phyloP scores from a whole-genome alignment of 2,329 filamentous ascomycete species.

The Zymoseptoria tritici region DNA sequence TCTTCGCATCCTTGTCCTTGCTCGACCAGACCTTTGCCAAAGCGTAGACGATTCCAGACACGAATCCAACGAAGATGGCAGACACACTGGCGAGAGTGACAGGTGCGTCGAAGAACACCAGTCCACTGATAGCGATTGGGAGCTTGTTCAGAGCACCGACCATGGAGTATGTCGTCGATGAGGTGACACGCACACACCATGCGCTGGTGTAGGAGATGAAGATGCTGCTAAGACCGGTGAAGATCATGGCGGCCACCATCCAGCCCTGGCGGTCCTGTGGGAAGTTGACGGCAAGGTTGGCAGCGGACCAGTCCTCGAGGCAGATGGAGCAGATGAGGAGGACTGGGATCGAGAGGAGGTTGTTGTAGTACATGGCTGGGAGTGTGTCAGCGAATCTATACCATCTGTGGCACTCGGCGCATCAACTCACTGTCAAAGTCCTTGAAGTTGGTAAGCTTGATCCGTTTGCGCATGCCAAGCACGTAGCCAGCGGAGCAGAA shows the following conservation, averaged over 20 bases:
- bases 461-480: slow-evolving; percentile 91
- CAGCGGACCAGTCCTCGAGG: slow-evolving; percentile 83
- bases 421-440: slow-evolving; percentile 87
- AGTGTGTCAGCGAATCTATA: slow-evolving; percentile 1
- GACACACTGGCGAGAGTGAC: slow-evolving; percentile 87
- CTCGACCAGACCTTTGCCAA: slow-evolving; percentile 78
- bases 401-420: background rate
- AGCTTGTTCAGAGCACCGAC: slow-evolving; percentile 97
- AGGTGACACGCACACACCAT: slow-evolving; percentile 96
- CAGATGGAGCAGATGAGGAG: slow-evolving; percentile 74
- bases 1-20: slow-evolving; percentile 49
- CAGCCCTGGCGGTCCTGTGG: slow-evolving; percentile 66
- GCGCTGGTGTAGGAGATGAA: slow-evolving; percentile 99
- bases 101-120: slow-evolving; percentile 91
- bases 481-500: slow-evolving; percentile 88
- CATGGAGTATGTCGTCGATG: slow-evolving; percentile 98
- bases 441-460: slow-evolving; percentile 99
- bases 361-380: slow-evolving; percentile 99
- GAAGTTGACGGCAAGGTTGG: slow-evolving; percentile 83
- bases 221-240: slow-evolving; percentile 86
- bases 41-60: slow-evolving; percentile 86
- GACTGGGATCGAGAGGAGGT: slow-evolving; percentile 90
- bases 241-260: slow-evolving; percentile 80
- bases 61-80: slow-evolving; percentile 83
- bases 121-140: slow-evolving; percentile 82